phyloP scores from a whole-genome alignment of 2,329 filamentous ascomycete genomes.

The Blastomyces parvus region DNA sequence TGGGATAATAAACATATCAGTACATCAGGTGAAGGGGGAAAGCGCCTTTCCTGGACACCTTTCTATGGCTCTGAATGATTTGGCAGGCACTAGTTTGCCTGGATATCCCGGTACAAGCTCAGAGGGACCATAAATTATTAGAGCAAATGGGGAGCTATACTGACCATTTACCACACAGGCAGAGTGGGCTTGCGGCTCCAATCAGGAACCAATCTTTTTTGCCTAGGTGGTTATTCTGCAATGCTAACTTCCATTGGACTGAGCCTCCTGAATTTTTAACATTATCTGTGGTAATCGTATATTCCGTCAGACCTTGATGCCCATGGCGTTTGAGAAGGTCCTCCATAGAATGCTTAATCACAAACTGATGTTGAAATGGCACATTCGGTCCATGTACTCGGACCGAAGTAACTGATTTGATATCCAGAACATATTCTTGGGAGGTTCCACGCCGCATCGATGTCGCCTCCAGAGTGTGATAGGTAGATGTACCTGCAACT shows the following conservation, averaged over 20 bases:
- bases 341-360: conserved; percentile 48
- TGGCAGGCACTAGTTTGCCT: conserved; percentile 59
- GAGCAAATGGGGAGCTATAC: conserved; percentile 60
- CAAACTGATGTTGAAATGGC: conserved; percentile 53
- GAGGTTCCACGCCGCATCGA: conserved; percentile 53
- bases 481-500: conserved; percentile 51
- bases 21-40: neutral
- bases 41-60: conserved; percentile 42
- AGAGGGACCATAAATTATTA: conserved; percentile 48
- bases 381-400: conserved; percentile 47
- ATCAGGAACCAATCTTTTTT: conserved; percentile 47
- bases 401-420: conserved; percentile 35
- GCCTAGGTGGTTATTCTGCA: conserved; percentile 34
- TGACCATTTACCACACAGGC: conserved; percentile 66
- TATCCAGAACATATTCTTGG: conserved; percentile 42
- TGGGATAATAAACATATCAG: neutral
- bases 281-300: conserved; percentile 52
- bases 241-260: conserved; percentile 44
- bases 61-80: conserved; percentile 61
- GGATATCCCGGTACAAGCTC: conserved; percentile 53
- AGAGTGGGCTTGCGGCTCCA: conserved; percentile 56
- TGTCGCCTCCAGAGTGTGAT: conserved; percentile 56
- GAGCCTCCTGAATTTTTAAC: conserved; percentile 41
- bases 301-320: conserved; percentile 40
- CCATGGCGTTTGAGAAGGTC: conserved; percentile 46